phyloP scores from a whole-genome alignment of 2,329 filamentous ascomycete genomes.

The Polytolypa hystricis region DNA sequence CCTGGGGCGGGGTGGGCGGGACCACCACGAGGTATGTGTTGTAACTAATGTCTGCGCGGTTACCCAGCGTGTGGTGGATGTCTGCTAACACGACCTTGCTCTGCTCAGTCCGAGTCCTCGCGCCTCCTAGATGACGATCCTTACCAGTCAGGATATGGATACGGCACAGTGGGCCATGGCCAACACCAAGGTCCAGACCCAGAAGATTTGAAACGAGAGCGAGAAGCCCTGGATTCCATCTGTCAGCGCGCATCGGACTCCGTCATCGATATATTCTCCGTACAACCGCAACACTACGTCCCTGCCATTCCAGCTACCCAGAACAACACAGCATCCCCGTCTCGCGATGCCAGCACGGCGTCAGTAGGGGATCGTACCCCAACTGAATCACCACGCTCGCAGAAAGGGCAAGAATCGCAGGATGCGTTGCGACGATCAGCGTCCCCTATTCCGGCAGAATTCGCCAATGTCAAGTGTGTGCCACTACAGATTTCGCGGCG shows the following conservation, averaged over 20 bases:
- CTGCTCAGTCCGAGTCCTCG: slow-evolving; percentile 29
- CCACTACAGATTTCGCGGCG: slow-evolving; percentile 6
- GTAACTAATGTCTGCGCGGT: neutral
- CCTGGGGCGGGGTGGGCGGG: slow-evolving; percentile 28
- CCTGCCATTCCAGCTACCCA: slow-evolving; percentile 28
- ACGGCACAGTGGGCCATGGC: slow-evolving; percentile 28
- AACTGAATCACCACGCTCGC: slow-evolving; percentile 8
- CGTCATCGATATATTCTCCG: slow-evolving; percentile 35
- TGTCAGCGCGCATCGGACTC: slow-evolving; percentile 38
- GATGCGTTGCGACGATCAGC: slow-evolving; percentile 3
- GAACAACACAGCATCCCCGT: slow-evolving; percentile 16
- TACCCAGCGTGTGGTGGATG: slow-evolving; percentile 1
- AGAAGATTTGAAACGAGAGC: slow-evolving; percentile 32
- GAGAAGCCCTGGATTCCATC: slow-evolving; percentile 36
- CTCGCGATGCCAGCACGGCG: slow-evolving; percentile 10
- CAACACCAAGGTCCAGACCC: slow-evolving; percentile 30
- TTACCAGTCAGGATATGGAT: slow-evolving; percentile 34
- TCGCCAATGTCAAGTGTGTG: slow-evolving; percentile 12
- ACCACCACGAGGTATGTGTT: slow-evolving; percentile 26
- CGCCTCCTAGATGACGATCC: slow-evolving; percentile 36
- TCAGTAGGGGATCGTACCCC: neutral
- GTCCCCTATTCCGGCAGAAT: slow-evolving; percentile 10
- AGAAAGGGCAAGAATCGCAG: slow-evolving; percentile 7
- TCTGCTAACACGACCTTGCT: neutral
- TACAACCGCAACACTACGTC: slow-evolving; percentile 32